Percentiles rank a stretch among this genome's conserved stretches.
Conservation (phyloP, 2,329 filamentous ascomycete species). For the Claviceps pazoutovae region DNA sequence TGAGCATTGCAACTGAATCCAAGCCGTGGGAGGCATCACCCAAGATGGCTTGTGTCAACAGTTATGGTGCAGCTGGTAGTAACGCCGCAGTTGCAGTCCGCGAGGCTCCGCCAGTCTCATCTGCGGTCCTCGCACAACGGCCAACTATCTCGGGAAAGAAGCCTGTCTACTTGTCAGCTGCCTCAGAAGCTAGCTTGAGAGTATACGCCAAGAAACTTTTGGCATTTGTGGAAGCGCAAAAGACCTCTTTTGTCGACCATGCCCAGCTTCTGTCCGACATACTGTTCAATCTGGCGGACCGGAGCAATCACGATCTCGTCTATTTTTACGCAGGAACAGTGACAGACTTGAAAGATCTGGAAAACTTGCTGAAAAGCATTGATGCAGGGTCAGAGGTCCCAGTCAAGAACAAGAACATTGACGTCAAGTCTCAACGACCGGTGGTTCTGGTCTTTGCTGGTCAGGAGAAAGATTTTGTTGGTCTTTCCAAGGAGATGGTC, state of each 20-base stretch:
- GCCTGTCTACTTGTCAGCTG: background rate
- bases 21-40: conserved; percentile 10
- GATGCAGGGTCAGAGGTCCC: background rate
- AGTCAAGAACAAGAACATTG: background rate
- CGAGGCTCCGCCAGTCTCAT: conserved; percentile 5
- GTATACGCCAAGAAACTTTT: background rate
- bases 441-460: conserved; percentile 21
- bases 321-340: background rate
- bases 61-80: conserved; percentile 22
- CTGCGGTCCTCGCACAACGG: background rate
- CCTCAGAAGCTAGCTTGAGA: background rate
- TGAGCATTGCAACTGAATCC: conserved; percentile 20
- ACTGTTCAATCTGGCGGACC: background rate
- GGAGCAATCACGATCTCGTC: background rate
- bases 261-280: background rate
- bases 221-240: background rate
- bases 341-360: conserved; percentile 8
- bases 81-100: conserved; percentile 16
- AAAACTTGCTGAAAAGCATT: conserved; percentile 10
- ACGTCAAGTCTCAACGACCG: conserved; percentile 9
- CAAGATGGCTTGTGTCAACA: conserved; percentile 19
- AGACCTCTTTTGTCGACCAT: background rate
- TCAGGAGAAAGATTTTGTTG: conserved; percentile 17
- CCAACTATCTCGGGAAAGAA: background rate
- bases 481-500: conserved; percentile 18